A percentile compares a stretch with the other conserved stretches of the same genome.
These are phyloP conservation scores for Clarireedia hainanense DNA, from an alignment of 2,329 filamentous ascomycete species.

Conservation along the genomic window DNA sequence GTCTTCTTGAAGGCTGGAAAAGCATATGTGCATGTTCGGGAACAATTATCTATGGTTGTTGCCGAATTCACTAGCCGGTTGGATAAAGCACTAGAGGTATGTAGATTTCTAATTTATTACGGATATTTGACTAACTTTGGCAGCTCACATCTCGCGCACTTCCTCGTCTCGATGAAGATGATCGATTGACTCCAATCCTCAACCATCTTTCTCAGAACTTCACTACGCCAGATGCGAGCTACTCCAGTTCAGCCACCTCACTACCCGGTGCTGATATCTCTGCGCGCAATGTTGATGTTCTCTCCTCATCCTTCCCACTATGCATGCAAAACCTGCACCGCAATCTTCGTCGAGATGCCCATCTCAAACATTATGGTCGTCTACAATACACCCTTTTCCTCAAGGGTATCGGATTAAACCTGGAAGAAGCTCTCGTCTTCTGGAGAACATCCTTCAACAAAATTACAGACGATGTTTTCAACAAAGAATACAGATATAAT, in stretches of 20 bases:
- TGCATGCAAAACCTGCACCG: slow-evolving; percentile 93
- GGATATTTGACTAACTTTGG: not conserved
- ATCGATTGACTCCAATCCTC: slow-evolving; percentile 71
- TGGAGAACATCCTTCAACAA: slow-evolving; percentile 84
- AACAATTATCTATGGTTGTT: slow-evolving; percentile 83
- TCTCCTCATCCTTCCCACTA: slow-evolving; percentile 77
- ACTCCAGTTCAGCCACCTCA: slow-evolving; percentile 56
- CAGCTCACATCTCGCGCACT: slow-evolving; percentile 84
- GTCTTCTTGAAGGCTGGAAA: slow-evolving; percentile 75
- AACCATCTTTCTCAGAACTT: slow-evolving; percentile 92
- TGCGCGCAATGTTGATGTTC: slow-evolving; percentile 69
- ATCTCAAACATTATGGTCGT: slow-evolving; percentile 88
- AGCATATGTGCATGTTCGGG: slow-evolving; percentile 81
- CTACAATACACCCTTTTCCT: slow-evolving; percentile 95
- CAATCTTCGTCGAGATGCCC: slow-evolving; percentile 75
- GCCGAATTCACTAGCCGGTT: slow-evolving; percentile 76
- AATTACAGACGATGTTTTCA: slow-evolving; percentile 88
- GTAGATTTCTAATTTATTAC: slow-evolving; percentile 14
- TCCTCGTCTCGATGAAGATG: slow-evolving; percentile 90
- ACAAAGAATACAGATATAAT: slow-evolving; percentile 97
- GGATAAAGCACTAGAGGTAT: slow-evolving; percentile 75
- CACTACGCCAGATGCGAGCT: slow-evolving; percentile 79
- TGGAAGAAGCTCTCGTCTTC: slow-evolving; percentile 89
- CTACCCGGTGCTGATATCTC: slow-evolving; percentile 66
- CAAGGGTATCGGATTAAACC: slow-evolving; percentile 83